Conservation (phyloP, 2,329 filamentous ascomycete species). For the Cladosporium sp. region DNA sequence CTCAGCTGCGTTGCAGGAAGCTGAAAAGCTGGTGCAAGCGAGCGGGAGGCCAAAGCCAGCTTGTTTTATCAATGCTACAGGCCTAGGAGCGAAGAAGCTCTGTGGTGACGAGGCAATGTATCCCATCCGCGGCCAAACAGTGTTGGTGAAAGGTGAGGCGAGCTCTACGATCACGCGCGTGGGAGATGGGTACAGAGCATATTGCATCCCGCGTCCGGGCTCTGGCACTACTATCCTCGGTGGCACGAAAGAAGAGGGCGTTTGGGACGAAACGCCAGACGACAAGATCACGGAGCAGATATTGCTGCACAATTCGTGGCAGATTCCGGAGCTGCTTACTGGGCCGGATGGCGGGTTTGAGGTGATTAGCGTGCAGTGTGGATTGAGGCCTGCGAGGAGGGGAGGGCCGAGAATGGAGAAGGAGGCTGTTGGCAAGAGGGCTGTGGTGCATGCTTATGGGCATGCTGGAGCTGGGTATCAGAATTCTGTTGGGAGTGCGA, state of each 20-base stretch:
- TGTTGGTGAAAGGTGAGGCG: conserved; percentile 49
- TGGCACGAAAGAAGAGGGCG: conserved; percentile 46
- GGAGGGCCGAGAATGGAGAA: conserved; percentile 48
- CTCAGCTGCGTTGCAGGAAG: conserved; percentile 32
- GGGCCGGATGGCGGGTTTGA: conserved; percentile 44
- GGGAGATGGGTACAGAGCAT: conserved; percentile 37
- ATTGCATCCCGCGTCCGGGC: conserved; percentile 48
- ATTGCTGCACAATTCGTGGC: conserved; percentile 38
- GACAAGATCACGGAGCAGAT: conserved; percentile 40
- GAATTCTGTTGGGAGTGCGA: conserved; percentile 36
- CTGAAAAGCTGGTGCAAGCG: conserved; percentile 28
- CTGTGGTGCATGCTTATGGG: conserved; percentile 51
- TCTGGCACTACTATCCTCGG: conserved; percentile 48
- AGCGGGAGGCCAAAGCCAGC: conserved; percentile 24
- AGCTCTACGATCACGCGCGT: conserved; percentile 34
- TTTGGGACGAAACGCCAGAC: conserved; percentile 40
- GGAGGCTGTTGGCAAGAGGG: conserved; percentile 39
- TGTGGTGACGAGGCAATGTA: conserved; percentile 41
- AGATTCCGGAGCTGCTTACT: conserved; percentile 42
- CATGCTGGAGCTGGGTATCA: conserved; percentile 50
- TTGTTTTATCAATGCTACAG: conserved; percentile 47
- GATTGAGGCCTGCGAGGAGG: conserved; percentile 47
- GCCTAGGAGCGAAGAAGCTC: conserved; percentile 44
- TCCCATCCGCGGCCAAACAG: conserved; percentile 50
- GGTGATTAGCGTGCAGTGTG: conserved; percentile 46